phyloP scores from a whole-genome alignment of 495 filamentous ascomycete species.

The Penicillium turbatum region DNA sequence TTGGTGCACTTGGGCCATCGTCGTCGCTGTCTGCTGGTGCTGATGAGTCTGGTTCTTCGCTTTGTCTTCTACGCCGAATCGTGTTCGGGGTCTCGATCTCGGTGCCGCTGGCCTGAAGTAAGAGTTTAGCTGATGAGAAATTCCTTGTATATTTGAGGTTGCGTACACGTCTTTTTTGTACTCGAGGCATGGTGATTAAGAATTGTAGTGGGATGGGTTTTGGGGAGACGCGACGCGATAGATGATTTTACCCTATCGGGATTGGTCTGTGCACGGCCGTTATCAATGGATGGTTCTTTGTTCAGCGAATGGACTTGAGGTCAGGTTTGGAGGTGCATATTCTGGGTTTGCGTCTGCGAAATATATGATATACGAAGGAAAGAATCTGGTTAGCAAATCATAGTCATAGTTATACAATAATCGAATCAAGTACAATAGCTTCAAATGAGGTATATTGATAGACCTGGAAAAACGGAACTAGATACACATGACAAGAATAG shows the following conservation, averaged over 20 bases:
- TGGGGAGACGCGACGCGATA: constrained; percentile 17
- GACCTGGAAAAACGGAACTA: neutral
- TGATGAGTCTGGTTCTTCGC: constrained; percentile 9
- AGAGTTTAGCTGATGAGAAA: neutral
- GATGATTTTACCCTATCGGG: constrained; percentile 20
- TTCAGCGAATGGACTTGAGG: neutral
- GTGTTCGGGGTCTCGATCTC: neutral
- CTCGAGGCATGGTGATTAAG: constrained; percentile 27
- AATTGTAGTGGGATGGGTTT: neutral
- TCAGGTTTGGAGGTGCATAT: neutral
- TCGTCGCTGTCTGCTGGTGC: constrained; percentile 22
- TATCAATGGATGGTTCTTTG: constrained; percentile 12
- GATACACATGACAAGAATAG: neutral
- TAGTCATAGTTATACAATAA: neutral
- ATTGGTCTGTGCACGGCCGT: constrained; percentile 22
- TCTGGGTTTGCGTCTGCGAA: neutral
- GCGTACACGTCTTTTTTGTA: constrained; percentile 40
- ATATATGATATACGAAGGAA: neutral
- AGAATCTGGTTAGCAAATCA: too few species aligned
- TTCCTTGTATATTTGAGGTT: neutral
- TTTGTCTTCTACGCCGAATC: constrained; percentile 17
- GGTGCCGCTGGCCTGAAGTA: constrained; percentile 1
- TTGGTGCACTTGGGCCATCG: constrained; percentile 26
- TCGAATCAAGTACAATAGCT: neutral
- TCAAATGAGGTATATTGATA: neutral